Evolutionary conservation across 2,329 filamentous ascomycete species (phyloP), one percentile per base, ranked within the genome.

Genomic region (Diplodia corticola): DNA sequence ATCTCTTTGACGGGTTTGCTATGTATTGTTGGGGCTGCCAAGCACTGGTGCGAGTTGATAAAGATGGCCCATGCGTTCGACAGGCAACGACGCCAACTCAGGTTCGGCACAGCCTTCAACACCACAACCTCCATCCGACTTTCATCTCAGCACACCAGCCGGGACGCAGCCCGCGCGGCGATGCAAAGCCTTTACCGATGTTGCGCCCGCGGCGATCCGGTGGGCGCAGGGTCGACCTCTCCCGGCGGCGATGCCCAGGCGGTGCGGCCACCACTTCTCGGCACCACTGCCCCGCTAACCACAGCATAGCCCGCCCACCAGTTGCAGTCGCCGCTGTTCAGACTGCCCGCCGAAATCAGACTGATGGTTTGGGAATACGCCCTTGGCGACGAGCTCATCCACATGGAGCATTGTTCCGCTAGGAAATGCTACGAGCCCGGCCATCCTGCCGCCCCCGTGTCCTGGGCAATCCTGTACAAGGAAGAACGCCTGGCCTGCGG

Each of bases 361-460:
- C 12, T 66, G n/a, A 22, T 51, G 13, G 67, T 70, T 9, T 69
- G 65, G 64, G 54, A 64, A 24, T 53, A 69, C 33, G 64, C 64
- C 15, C 37, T 69, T 26, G 63, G 66, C 4, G 30, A 37, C 22
- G 67, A 69, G 40, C 50, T 48, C 20, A 33, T 69, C 12, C 68
- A 67, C 65, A 64, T 69, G 26, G 57, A 67, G 26, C 55, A 37
- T 60, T 68, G 68, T 46, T 66, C 68, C 30, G 26, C 63, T 33
- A 53, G 64, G 10, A 44, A 63, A 13, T 68, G 68, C 17, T 65
- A 68, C 12, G 35, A 40, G 12, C 28, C 20, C 3, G 20, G 20
- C 20, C 6, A 4, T 10, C 53, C 35, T 3, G 5, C n/a, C 22
- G 12, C 26, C 5, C 53, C 53, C 13, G 33, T 57, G 2, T 13